phyloP scores from a whole-genome alignment of 179 eudicot species.

The Corrigiola litoralis region DNA sequence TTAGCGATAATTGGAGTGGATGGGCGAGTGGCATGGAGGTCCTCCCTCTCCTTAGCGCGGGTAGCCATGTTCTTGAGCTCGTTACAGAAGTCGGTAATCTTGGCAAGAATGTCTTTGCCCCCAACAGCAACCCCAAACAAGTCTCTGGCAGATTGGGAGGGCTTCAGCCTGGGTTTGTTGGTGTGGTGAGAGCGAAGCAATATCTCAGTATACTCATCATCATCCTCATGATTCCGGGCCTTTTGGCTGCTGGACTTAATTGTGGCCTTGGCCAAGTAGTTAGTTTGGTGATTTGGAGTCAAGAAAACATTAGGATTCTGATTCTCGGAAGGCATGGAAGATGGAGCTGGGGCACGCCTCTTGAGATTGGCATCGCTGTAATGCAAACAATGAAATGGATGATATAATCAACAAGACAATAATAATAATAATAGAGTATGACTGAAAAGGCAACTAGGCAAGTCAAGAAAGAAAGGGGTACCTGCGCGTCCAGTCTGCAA shows the following conservation, averaged over 20 bases:
- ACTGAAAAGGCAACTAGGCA: neutral
- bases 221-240: conserved; percentile 12
- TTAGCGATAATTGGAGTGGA: neutral
- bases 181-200: conserved; percentile 22
- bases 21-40: neutral
- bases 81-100: conserved; percentile 65
- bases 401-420: too few relatives aligned
- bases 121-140: conserved; percentile 77
- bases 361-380: conserved; percentile 60
- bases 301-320: conserved; percentile 64
- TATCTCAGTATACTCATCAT: conserved; percentile 22
- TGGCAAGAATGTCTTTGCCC: conserved; percentile 46
- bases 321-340: conserved; percentile 55
- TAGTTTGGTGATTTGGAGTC: conserved; percentile 34
- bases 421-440: too few relatives aligned
- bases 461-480: conserved; percentile 14
- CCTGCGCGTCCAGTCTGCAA: conserved; percentile 58
- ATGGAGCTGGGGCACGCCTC: conserved; percentile 50
- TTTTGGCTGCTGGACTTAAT: conserved; percentile 60
- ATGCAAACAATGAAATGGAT: too few relatives aligned
- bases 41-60: conserved; percentile 38
- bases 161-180: conserved; percentile 41
- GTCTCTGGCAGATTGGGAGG: conserved; percentile 64
- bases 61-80: conserved; percentile 68
- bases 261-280: conserved; percentile 27